Conservation (phyloP, 257 asterid species). For the Cruciata laevipes region DNA sequence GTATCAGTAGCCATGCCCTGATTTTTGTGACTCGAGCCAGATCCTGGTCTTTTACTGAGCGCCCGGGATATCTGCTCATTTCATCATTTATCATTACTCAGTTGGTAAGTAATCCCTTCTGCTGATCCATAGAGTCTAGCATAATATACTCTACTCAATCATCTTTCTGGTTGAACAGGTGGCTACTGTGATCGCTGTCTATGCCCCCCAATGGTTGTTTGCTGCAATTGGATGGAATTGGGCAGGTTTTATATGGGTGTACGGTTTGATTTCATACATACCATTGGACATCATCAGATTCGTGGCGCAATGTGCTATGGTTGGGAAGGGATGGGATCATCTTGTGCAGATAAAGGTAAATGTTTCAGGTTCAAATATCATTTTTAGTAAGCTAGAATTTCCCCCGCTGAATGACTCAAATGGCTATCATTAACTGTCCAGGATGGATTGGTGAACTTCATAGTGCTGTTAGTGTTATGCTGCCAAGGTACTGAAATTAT, state of each 20-base stretch:
- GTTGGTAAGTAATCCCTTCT: slow-evolving; percentile 35
- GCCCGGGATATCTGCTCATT: slow-evolving; percentile 63
- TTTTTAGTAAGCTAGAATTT: neutral
- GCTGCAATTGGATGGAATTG: slow-evolving; percentile 81
- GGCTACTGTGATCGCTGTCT: slow-evolving; percentile 63
- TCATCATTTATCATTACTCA: too few species aligned
- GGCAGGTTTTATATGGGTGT: slow-evolving; percentile 70
- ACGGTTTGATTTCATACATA: slow-evolving; percentile 51
- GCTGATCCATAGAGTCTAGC: neutral
- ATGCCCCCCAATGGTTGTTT: slow-evolving; percentile 46
- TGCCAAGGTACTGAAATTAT: slow-evolving; percentile 43
- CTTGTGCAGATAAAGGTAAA: slow-evolving; percentile 22
- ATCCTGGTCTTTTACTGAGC: slow-evolving; percentile 68
- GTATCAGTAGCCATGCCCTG: slow-evolving; percentile 84
- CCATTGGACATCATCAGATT: slow-evolving; percentile 69
- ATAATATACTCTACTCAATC: neutral
- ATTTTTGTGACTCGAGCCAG: slow-evolving; percentile 74
- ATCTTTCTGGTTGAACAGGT: slow-evolving; percentile 21
- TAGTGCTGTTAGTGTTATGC: too few species aligned
- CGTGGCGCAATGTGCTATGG: slow-evolving; percentile 38
- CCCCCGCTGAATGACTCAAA: neutral
- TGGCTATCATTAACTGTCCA: neutral
- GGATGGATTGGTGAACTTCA: too few species aligned
- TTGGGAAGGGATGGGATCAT: slow-evolving; percentile 46
- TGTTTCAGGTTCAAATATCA: neutral